Evolutionary conservation across 2,329 filamentous ascomycete genomes (phyloP).

Genomic region (Tetracladium maxilliforme): DNA sequence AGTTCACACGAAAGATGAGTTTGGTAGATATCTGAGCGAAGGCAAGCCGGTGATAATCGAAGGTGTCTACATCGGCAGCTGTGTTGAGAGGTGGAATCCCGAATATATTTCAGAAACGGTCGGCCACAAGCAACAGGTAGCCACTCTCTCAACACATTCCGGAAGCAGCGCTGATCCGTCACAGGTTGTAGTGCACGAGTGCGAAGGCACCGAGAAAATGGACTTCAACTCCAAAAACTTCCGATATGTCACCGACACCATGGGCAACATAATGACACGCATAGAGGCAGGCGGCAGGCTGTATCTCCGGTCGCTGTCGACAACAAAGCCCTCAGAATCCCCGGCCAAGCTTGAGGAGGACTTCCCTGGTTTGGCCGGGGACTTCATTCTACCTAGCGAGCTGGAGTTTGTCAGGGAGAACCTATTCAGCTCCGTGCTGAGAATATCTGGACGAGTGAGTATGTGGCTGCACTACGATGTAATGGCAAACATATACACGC

Average conservation of each 20-base stretch:
- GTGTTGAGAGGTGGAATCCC: conserved; percentile 50
- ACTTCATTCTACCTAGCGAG: conserved; percentile 54
- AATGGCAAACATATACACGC: conserved; percentile 77
- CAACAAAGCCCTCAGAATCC: conserved; percentile 47
- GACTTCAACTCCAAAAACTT: conserved; percentile 80
- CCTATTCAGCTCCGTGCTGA: conserved; percentile 62
- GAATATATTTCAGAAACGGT: conserved; percentile 51
- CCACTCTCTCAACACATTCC: too few relatives aligned
- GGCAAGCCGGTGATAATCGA: conserved; percentile 52
- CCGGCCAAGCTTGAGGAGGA: conserved; percentile 59
- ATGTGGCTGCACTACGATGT: conserved; percentile 90
- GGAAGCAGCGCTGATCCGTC: conserved; percentile 4
- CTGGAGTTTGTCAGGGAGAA: conserved; percentile 44
- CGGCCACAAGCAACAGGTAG: conserved; percentile 44
- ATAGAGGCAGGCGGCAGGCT: conserved; percentile 44
- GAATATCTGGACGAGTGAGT: conserved; percentile 65
- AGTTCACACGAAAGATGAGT: too few relatives aligned
- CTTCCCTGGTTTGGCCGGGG: conserved; percentile 52
- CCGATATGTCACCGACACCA: conserved; percentile 51
- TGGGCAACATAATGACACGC: conserved; percentile 50
- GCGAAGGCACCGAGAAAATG: conserved; percentile 50
- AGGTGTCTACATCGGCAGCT: conserved; percentile 50
- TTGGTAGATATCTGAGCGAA: too few relatives aligned
- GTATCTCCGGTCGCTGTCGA: conserved; percentile 69
- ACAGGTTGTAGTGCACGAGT: conserved; percentile 62